These are phyloP conservation scores for Eucalyptus erythrocorys DNA, from an alignment of 345 rosid genomes.

Conservation along the genomic window DNA sequence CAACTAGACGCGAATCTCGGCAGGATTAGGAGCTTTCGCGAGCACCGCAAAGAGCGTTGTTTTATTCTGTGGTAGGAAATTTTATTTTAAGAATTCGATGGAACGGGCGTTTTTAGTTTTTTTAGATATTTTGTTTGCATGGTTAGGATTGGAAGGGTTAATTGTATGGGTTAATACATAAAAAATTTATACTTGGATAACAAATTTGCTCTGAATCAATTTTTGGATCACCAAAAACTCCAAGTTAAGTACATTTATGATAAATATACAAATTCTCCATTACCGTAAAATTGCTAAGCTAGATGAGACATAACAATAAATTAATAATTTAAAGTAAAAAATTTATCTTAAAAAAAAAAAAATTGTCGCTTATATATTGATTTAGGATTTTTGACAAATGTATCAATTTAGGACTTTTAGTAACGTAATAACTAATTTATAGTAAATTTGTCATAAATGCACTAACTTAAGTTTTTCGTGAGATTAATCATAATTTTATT, in stretches of 20 bases:
- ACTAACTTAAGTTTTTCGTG: rapidly evolving
- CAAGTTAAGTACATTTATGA: rapidly evolving
- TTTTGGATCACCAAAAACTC: rapidly evolving
- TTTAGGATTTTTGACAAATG: too few relatives aligned
- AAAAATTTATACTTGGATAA: too few relatives aligned
- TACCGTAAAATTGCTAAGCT: too few relatives aligned
- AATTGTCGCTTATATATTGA: rapidly evolving
- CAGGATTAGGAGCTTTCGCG: not conserved
- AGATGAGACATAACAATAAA: too few relatives aligned
- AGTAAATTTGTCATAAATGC: too few relatives aligned
- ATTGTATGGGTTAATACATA: too few relatives aligned
- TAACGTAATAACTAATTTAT: rapidly evolving
- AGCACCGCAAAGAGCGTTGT: not conserved
- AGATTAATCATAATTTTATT: too few relatives aligned
- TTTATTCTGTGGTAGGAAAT: not conserved
- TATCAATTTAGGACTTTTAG: rapidly evolving
- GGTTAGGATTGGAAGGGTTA: not conserved
- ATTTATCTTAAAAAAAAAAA: too few relatives aligned
- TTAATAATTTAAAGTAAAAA: too few relatives aligned
- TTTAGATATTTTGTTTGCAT: not conserved
- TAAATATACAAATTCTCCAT: too few relatives aligned
- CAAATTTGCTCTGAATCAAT: rapidly evolving
- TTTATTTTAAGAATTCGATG: too few relatives aligned
- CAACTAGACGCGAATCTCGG: not conserved
- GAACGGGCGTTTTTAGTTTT: not conserved